Evolutionary conservation across 495 filamentous ascomycete species (phyloP), one percentile per base, ranked within the genome.

Genomic region (Umbilicaria muhlenbergii): DNA sequence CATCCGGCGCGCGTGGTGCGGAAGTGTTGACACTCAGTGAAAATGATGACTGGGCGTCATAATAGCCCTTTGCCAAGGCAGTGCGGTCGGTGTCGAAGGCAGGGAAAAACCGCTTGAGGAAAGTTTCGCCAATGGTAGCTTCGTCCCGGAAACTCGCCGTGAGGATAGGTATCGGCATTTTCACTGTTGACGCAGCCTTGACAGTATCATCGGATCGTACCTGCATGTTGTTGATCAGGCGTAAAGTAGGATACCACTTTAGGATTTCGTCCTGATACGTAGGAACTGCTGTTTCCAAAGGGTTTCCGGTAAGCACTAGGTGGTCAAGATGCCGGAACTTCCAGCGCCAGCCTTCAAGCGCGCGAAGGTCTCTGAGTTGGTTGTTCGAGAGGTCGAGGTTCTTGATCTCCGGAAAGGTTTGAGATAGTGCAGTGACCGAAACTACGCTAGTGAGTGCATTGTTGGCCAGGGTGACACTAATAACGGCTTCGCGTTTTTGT

Each of bases 361-460:
- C 58, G 13, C 73, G 68, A 1, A 77, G 50, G 43, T 73, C 69
- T 44, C 68, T 65, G 51, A 94, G 69, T 28, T 78, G 73, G 64
- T 94, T 94, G 60, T 74, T 69, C 31, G 82, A 88, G 3, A 94
- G 71, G 47, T 92, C 86, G 11, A 94, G 72, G 42, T 91, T 84
- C 54, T 86, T 79, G 43, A 95, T 61, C 47, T 81, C 74, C 1
- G 89, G 84, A 38, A 98, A 79, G 0, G 82, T 80, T 34, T 74
- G 64, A 14, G 84, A 74, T 11, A 98, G 69, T 0, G 73, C 63
- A 12, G 75, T 80, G 36, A 98, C 80, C 31, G 77, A 70, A 15
- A 61, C 46, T 38, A 94, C 68, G 46, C 81, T 75, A 18, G 69
- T 60, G 19, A 96, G 75, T 38, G 74, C 69, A 50, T 95, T 95